phyloP scores from a whole-genome alignment of 345 rosid genomes.

The Iberis pinnata region DNA sequence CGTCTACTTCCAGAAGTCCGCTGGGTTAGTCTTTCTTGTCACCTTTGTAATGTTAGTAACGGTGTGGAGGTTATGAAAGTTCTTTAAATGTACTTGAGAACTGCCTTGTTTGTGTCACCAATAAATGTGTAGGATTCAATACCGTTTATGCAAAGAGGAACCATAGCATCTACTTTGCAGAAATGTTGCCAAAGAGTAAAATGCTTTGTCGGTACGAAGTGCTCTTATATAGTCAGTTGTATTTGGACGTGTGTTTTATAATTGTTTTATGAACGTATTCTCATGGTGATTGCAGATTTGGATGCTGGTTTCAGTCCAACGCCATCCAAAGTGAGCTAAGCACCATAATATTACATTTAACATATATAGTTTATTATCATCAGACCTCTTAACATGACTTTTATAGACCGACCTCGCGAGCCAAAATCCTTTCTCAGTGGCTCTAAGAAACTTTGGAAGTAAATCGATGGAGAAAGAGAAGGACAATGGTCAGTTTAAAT shows the following conservation, averaged over 20 bases:
- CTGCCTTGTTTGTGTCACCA: constrained; percentile 11
- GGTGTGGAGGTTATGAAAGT: neutral
- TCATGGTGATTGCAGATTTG: constrained; percentile 42
- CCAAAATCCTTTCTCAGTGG: constrained; percentile 43
- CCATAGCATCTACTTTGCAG: constrained; percentile 44
- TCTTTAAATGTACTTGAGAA: neutral
- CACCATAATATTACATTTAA: neutral
- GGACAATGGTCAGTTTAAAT: constrained; percentile 21
- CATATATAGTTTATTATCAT: constrained; percentile 1
- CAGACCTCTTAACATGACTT: constrained; percentile 9
- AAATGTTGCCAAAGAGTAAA: constrained; percentile 59
- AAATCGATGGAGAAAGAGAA: constrained; percentile 36
- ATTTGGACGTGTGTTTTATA: neutral
- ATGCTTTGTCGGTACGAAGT: constrained; percentile 55
- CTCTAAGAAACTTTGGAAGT: constrained; percentile 50
- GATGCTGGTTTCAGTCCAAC: constrained; percentile 80
- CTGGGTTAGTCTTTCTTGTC: constrained; percentile 48
- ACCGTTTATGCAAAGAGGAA: constrained; percentile 66
- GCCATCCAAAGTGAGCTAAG: constrained; percentile 48
- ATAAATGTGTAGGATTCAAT: constrained; percentile 37
- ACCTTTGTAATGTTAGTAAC: constrained; percentile 3
- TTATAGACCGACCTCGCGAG: constrained; percentile 64
- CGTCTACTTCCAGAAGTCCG: constrained; percentile 80
- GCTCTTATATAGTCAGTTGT: constrained; percentile 3
- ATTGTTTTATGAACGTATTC: neutral